Evolutionary conservation across 371 early-diverging fungal genomes (phyloP).

Genomic region (Mortierella sp.): DNA sequence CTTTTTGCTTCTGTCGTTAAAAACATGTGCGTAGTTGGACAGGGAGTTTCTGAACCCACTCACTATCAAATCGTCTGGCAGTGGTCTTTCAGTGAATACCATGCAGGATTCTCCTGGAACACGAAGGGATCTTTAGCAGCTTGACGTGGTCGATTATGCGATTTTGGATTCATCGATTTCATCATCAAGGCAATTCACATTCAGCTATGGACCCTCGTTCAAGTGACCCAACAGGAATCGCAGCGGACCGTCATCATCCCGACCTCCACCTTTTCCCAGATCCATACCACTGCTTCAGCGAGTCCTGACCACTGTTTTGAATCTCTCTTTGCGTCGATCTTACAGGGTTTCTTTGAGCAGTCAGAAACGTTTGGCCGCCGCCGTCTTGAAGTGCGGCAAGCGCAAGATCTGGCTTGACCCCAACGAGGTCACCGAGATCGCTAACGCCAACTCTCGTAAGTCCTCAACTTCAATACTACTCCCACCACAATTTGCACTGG

Average conservation of each 20-base stretch:
- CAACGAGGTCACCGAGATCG: slow-evolving; percentile 94
- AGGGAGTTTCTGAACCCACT: not conserved
- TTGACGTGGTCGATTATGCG: slow-evolving; percentile 6
- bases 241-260: slow-evolving; percentile 5
- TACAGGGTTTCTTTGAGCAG: slow-evolving; percentile 83
- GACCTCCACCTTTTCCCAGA: not conserved
- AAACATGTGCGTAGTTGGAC: slow-evolving; percentile 43
- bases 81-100: slow-evolving; percentile 5
- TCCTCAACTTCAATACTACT: slow-evolving; percentile 16
- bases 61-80: slow-evolving; percentile 1
- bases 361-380: slow-evolving; percentile 98
- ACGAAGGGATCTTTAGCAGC: slow-evolving; percentile 10
- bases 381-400: slow-evolving; percentile 99
- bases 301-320: slow-evolving; percentile 11
- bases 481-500: not conserved
- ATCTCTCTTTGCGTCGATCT: slow-evolving; percentile 7
- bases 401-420: slow-evolving; percentile 99
- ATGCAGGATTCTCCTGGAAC: not conserved
- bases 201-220: not conserved
- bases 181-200: slow-evolving; percentile 23
- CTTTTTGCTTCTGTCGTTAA: slow-evolving; percentile 50
- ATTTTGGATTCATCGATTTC: not conserved
- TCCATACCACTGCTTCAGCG: not conserved
- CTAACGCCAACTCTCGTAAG: slow-evolving; percentile 98
- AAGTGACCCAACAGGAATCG: slow-evolving; percentile 1